These are phyloP conservation scores for Globisporangium rhizosaccharum DNA, from an alignment of 352 stramenopile genomes.

Conservation along the genomic window DNA sequence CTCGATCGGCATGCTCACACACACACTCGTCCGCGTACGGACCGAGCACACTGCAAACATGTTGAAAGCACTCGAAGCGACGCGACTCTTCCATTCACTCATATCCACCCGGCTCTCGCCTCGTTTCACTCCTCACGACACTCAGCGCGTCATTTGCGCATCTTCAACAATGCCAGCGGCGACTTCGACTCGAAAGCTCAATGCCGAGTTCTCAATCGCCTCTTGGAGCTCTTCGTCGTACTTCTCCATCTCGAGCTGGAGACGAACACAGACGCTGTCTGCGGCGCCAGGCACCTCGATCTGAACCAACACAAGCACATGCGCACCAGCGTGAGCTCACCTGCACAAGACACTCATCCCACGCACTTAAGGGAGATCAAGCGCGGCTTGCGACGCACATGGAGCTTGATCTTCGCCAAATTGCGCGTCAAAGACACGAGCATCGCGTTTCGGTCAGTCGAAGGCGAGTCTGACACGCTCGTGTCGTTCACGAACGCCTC, in stretches of 20 bases:
- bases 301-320: slow-evolving; percentile 14
- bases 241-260: slow-evolving; percentile 62
- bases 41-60: not conserved
- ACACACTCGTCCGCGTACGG: not conserved
- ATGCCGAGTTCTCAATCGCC: slow-evolving; percentile 45
- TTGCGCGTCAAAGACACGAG: slow-evolving; percentile 45
- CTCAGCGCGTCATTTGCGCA: not conserved
- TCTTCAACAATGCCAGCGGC: slow-evolving; percentile 17
- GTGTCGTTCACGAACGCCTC: slow-evolving; percentile 52
- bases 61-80: too few species aligned
- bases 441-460: slow-evolving; percentile 37
- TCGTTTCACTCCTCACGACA: not conserved
- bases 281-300: slow-evolving; percentile 3
- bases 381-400: slow-evolving; percentile 16
- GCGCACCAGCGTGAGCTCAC: not conserved
- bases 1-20: slow-evolving; percentile 24
- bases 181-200: slow-evolving; percentile 50
- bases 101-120: not conserved
- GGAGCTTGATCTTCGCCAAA: slow-evolving; percentile 49
- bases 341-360: too few species aligned
- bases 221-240: slow-evolving; percentile 57
- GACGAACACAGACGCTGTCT: slow-evolving; percentile 24
- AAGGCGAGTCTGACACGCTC: slow-evolving; percentile 10
- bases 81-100: too few species aligned
- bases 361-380: not conserved